phyloP scores from a whole-genome alignment of 257 asterid species.

The Jasminum sambac region DNA sequence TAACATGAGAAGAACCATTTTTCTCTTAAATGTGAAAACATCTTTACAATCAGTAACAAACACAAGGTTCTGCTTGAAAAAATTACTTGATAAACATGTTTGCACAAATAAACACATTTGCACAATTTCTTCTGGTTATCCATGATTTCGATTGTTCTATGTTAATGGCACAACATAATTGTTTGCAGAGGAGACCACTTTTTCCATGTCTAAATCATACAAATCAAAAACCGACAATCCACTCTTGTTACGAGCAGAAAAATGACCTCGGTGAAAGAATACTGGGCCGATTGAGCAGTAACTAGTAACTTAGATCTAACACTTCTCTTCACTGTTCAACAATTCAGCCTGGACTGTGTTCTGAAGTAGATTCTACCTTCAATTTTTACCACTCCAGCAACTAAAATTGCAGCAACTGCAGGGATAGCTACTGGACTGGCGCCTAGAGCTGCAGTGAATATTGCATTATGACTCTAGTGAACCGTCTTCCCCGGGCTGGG shows the following conservation, averaged over 20 bases:
- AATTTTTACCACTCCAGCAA: not conserved
- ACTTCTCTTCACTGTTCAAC: not conserved
- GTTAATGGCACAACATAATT: not conserved
- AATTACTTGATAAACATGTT: no score
- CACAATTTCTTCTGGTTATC: not conserved
- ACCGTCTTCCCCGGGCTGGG: constrained; percentile 54
- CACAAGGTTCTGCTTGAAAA: no score
- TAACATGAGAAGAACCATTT: no score
- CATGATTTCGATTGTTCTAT: not conserved
- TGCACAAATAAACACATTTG: no score
- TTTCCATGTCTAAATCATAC: not conserved
- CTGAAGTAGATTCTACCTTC: not conserved
- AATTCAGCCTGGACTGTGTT: not conserved
- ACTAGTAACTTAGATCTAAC: not conserved
- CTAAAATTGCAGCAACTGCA: not conserved
- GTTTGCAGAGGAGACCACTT: not conserved
- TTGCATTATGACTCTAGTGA: constrained; percentile 49
- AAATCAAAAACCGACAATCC: not conserved
- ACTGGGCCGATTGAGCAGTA: not conserved
- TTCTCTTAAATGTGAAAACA: no score
- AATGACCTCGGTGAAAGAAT: not conserved
- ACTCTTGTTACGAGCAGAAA: not conserved
- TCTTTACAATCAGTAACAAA: no score
- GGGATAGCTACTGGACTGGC: not conserved
- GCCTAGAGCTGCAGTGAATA: not conserved